A percentile compares a stretch with the other conserved stretches of the same genome.
These are phyloP conservation scores for Naematelia encephala DNA, from an alignment of 768 basidiomycete genomes.

Conservation along the genomic window DNA sequence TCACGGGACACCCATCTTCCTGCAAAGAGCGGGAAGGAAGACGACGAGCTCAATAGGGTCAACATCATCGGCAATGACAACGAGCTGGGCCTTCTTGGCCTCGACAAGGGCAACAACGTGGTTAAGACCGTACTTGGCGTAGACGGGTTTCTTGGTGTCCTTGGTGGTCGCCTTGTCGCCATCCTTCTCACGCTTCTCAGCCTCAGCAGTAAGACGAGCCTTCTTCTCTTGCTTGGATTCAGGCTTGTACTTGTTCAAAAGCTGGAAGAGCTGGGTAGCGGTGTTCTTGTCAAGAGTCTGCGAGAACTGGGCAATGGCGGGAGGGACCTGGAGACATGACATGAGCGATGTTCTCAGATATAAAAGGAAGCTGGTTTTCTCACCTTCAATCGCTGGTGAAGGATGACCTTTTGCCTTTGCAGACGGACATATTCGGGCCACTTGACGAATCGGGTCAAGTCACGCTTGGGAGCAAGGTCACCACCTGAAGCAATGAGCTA, in stretches of 20 bases:
- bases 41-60: constrained; percentile 99
- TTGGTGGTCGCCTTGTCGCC: constrained; percentile 62
- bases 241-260: constrained; percentile 77
- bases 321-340: constrained; percentile 62
- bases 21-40: constrained; percentile 95
- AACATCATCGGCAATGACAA: constrained; percentile 87
- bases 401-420: constrained; percentile 97
- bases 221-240: constrained; percentile 92
- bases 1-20: constrained; percentile 94
- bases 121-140: constrained; percentile 95
- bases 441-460: constrained; percentile 96
- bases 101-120: constrained; percentile 89
- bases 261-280: constrained; percentile 94
- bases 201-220: constrained; percentile 68
- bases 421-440: constrained; percentile 99
- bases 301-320: constrained; percentile 92
- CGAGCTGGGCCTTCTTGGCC: constrained; percentile 94
- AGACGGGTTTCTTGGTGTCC: constrained; percentile 91
- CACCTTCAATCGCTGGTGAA: constrained; percentile 88
- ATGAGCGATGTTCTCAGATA: not conserved
- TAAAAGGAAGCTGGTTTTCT: constrained; percentile 7
- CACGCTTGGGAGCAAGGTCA: constrained; percentile 82
- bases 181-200: constrained; percentile 73
- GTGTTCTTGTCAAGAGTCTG: constrained; percentile 99
- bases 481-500: constrained; percentile 61